phyloP scores from a whole-genome alignment of 1,139 yeast genomes.

The Sugiyamaella xylanicola region DNA sequence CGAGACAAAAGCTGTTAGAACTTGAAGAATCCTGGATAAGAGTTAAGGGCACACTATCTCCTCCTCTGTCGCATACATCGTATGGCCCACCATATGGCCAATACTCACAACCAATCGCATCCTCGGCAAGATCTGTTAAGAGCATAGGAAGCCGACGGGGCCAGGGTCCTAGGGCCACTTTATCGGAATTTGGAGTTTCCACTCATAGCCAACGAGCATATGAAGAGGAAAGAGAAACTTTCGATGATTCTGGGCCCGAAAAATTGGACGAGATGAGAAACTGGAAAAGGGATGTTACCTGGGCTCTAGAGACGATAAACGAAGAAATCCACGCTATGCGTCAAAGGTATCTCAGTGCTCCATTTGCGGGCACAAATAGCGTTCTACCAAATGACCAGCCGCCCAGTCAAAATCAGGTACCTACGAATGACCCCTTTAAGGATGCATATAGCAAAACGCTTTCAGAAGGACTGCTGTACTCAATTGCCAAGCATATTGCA shows the following conservation, averaged over 20 bases:
- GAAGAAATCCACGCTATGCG: constrained; percentile 37
- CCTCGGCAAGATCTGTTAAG: constrained; percentile 16
- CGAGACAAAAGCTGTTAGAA: constrained; percentile 65
- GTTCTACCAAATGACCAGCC: neutral
- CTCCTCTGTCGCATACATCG: constrained; percentile 1
- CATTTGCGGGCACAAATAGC: constrained; percentile 5
- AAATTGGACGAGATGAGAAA: constrained; percentile 28
- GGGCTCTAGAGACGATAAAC: constrained; percentile 39
- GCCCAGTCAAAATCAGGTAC: neutral
- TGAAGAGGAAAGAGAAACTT: constrained; percentile 1
- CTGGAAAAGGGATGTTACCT: constrained; percentile 38
- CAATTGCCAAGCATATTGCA: constrained; percentile 13
- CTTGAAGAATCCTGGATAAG: constrained; percentile 76
- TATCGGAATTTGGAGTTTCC: constrained; percentile 23
- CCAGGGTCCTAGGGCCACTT: constrained; percentile 16
- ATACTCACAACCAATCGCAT: constrained; percentile 5
- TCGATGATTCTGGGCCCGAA: constrained; percentile 17
- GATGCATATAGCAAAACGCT: neutral
- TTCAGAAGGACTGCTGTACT: constrained; percentile 6
- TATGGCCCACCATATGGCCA: constrained; percentile 20
- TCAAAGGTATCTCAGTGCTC: constrained; percentile 26
- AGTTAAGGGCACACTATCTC: constrained; percentile 48
- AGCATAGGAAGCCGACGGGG: constrained; percentile 18
- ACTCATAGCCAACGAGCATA: constrained; percentile 6
- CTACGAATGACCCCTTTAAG: neutral